These are phyloP conservation scores for Scleroderma citrinum DNA, from an alignment of 768 basidiomycete genomes.

Conservation along the genomic window DNA sequence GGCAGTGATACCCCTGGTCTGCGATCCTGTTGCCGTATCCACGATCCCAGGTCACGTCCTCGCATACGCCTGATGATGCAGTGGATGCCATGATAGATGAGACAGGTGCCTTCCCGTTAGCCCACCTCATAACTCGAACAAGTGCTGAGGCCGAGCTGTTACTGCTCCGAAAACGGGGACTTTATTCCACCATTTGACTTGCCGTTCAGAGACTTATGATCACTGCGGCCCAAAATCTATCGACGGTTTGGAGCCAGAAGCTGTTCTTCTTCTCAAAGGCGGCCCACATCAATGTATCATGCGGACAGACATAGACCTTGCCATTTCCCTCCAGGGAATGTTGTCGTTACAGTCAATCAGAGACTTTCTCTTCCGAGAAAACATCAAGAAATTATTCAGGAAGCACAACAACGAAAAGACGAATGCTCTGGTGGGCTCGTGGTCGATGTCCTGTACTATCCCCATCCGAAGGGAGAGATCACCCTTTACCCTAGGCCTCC, in stretches of 20 bases:
- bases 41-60: conserved; percentile 85
- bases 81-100: conserved; percentile 50
- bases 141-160: conserved; percentile 72
- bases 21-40: conserved; percentile 89
- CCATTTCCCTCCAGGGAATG: conserved; percentile 23
- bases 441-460: conserved; percentile 57
- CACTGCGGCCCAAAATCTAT: conserved; percentile 43
- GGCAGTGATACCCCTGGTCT: conserved; percentile 51
- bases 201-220: conserved; percentile 61
- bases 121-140: conserved; percentile 77
- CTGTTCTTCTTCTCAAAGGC: conserved; percentile 80
- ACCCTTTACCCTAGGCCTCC: conserved; percentile 56
- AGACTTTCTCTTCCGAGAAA: conserved; percentile 47
- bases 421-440: conserved; percentile 37
- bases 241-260: conserved; percentile 41
- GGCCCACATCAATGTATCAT: conserved; percentile 63
- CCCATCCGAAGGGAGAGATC: conserved; percentile 19
- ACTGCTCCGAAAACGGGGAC: conserved; percentile 35
- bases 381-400: conserved; percentile 60
- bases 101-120: conserved; percentile 67
- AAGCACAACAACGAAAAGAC: not conserved
- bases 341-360: conserved; percentile 33
- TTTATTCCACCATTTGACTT: conserved; percentile 30
- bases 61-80: conserved; percentile 60
- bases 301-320: conserved; percentile 39